phyloP scores from a whole-genome alignment of 257 asterid species.

The Mentha longifolia region DNA sequence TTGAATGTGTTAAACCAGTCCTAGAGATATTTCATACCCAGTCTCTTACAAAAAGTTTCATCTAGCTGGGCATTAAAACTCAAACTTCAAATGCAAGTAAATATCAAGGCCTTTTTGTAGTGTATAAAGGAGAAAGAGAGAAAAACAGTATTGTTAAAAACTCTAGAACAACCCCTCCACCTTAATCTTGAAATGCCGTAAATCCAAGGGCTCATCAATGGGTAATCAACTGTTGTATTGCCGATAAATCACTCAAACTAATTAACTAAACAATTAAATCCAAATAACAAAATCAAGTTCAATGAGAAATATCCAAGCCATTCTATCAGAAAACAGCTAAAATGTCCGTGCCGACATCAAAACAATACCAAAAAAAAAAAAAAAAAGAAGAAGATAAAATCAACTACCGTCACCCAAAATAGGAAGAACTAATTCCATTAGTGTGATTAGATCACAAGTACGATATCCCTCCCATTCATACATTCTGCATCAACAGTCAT shows the following conservation, averaged over 20 bases:
- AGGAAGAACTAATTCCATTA: not conserved
- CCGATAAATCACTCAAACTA: conserved; percentile 19
- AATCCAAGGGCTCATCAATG: not conserved
- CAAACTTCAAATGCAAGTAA: conserved; percentile 16
- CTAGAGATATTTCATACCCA: conserved; percentile 3
- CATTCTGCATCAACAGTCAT: no score
- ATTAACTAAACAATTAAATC: not conserved
- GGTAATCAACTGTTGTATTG: conserved; percentile 12
- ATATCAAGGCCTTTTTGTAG: not conserved
- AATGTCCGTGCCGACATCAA: conserved; percentile 12
- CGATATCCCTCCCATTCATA: not conserved
- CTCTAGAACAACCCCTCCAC: not conserved
- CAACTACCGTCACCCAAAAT: not conserved
- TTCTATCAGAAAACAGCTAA: conserved; percentile 20
- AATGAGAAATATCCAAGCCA: conserved; percentile 15
- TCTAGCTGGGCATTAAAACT: not conserved
- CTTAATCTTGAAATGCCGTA: conserved; percentile 23
- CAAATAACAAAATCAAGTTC: conserved; percentile 16
- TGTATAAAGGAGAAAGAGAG: not conserved
- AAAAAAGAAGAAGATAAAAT: not conserved
- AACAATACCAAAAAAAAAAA: conserved; percentile 25
- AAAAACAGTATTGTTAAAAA: not conserved
- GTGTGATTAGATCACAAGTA: conserved; percentile 22
- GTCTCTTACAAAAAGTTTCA: conserved; percentile 1
- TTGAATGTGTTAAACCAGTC: not conserved